Conservation (phyloP, 1,284 basidiomycete species). For the Heterobasidion irregulare region DNA sequence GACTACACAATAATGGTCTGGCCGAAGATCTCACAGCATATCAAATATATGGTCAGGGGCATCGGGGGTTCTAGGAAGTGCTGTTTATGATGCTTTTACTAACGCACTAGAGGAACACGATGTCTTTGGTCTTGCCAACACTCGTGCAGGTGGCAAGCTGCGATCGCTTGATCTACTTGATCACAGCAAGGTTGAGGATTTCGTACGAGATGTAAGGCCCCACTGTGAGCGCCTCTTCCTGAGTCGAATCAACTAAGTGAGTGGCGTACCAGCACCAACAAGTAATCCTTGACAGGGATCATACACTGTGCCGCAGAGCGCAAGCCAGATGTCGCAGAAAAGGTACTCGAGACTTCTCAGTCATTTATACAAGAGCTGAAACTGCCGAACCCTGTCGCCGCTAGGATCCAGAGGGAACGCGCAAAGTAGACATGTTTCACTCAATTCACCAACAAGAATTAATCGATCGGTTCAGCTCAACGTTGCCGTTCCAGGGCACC, state of each 20-base stretch:
- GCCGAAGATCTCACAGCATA: neutral
- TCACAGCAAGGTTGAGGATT: slow-evolving; percentile 33
- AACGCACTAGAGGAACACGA: slow-evolving; percentile 22
- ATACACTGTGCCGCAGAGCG: slow-evolving; percentile 84
- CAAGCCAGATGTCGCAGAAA: slow-evolving; percentile 76
- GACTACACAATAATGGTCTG: neutral
- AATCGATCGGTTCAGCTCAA: slow-evolving; percentile 48
- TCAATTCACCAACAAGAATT: slow-evolving; percentile 32
- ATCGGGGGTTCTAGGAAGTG: slow-evolving; percentile 68
- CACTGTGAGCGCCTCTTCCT: slow-evolving; percentile 45
- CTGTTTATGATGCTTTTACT: slow-evolving; percentile 55
- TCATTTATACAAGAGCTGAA: neutral
- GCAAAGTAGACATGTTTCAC: neutral
- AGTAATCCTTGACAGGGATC: slow-evolving; percentile 41
- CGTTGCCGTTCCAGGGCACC: slow-evolving; percentile 49
- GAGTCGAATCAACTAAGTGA: neutral
- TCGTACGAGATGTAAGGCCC: slow-evolving; percentile 50
- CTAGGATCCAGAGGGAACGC: slow-evolving; percentile 55
- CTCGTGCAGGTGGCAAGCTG: slow-evolving; percentile 46
- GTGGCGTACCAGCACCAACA: neutral
- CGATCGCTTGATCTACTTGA: slow-evolving; percentile 55
- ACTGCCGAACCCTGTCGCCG: neutral
- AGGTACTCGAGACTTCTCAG: slow-evolving; percentile 32
- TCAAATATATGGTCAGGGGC: slow-evolving; percentile 42
- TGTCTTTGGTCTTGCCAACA: slow-evolving; percentile 56